Conservation (phyloP, 129 eudicot species). For the Silybum marianum region DNA sequence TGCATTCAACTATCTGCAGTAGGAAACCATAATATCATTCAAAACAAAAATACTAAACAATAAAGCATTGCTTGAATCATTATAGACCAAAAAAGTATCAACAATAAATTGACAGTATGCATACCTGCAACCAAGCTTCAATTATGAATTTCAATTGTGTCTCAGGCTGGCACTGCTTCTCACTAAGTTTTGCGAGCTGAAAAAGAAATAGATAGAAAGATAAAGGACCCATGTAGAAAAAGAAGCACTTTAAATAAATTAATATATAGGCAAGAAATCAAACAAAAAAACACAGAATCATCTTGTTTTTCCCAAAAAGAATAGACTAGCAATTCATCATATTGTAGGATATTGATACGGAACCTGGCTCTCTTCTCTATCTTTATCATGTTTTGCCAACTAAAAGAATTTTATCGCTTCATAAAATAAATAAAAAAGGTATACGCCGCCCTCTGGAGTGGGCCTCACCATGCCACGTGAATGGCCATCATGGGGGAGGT, state of each 20-base stretch:
- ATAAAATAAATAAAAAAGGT: neutral
- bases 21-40: neutral
- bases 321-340: too few species aligned
- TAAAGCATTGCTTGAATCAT: neutral
- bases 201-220: conserved; percentile 3
- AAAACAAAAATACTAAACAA: neutral
- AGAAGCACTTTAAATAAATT: neutral
- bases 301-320: neutral
- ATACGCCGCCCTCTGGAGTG: neutral
- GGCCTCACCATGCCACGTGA: neutral
- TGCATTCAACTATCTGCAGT: conserved; percentile 81
- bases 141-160: conserved; percentile 58
- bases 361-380: too few species aligned
- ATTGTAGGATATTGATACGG: neutral
- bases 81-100: neutral
- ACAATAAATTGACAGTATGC: neutral
- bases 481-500: too few species aligned
- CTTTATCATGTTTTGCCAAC: too few species aligned
- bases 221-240: neutral
- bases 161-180: conserved; percentile 58
- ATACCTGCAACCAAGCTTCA: conserved; percentile 85
- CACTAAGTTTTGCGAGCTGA: conserved; percentile 71
- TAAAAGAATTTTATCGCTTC: too few species aligned
- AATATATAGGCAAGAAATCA: conserved; percentile 2
- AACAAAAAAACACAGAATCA: neutral